Evolutionary conservation across 345 rosid genomes (phyloP), one percentile per base, ranked within the genome.

Genomic region (Salix suchowensis): DNA sequence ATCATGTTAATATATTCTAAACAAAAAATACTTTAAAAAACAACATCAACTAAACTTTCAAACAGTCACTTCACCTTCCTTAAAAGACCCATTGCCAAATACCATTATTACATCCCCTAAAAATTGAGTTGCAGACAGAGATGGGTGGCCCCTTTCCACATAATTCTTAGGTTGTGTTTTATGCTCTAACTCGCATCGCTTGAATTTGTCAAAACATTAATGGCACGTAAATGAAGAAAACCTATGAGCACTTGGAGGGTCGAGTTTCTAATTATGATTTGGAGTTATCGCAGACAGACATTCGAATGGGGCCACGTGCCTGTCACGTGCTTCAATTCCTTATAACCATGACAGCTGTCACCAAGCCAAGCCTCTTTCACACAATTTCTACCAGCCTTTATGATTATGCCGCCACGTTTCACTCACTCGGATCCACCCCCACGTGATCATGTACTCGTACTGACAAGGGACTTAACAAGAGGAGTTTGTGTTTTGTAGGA

Each of bases 201-300:
- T 40, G 12, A 40, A 10, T 8, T 9, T 40, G 12, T 40, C 46
- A 11, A 42, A 11, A 42, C 46, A 2, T 3, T 42, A 10, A 42
- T 42, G 4, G 13, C 2, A 11, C 46, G 60, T 0, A 2, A 7
- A 9, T 6, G 23, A 52, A 54, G 28, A 55, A n/a, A 55, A 55
- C 11, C 58, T 19, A 52, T 0, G n/a, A 19, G 55, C 55, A 0
- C 19, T 50, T 16, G 3, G 58, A 52, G 8, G 58, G 58, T 6
- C n/a, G 58, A 52, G 58, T 16, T 16, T 18, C n/a, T 21, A 7
- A n/a, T 64, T 48, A 78, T 72, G 23, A 74, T 71, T 60, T 68
- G 77, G 73, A 76, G 80, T 40, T 23, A 69, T 62, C 44, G 70
- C 73, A 76, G 84, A 76, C 85, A 82, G 81, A 82, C 88, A 82